Base-by-base conservation (phyloP, 2,329 filamentous ascomycete genomes). In the Fusarium nodosum region DNA sequence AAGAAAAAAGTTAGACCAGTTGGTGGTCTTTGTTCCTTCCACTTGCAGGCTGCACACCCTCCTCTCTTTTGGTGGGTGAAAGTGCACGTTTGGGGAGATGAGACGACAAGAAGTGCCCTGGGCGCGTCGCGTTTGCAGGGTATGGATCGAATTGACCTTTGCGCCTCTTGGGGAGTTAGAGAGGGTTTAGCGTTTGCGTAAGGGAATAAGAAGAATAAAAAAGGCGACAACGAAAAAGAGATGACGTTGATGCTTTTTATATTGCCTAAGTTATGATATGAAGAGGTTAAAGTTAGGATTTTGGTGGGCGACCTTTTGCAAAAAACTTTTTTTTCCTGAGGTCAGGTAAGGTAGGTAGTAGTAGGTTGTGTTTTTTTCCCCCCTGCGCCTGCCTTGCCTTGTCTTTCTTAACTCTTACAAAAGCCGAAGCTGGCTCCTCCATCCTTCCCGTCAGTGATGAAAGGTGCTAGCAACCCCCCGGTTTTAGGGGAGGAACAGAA, bases 1-100 rank as follows among this genome's bases (percentile, higher is more conserved):
- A 34, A 33, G 31, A 22, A 51, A 57, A 58, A 45, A 44, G 24
- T 22, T 39, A 36, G 53, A 59, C 50, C 66, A 64, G 36, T 38
- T 53, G 62, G 42, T 68, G 62, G 66, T 33, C 53, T 63, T 68
- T 67, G 58, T 62, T 52, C 24, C 34, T 52, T 30, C 56, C 48
- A 53, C 36, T 68, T 70, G 67, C 39, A 54, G 57, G 57, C 50
- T 52, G 41, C 63, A 70, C 55, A 66, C 67, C 58, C 68, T 66
- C 54, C 58, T 61, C 30, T 24, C 42, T 60, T 48, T 44, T 28
- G 58, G 36, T 68, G 58, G 67, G 63, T 41, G 66, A 55, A 71
- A 69, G 63, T 70, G 66, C 62, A 69, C 62, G 62, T 70, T 54
- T 65, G 62, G 63, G 66, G 55, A 61, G 60, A 69, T 51, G 65